A percentile compares a stretch with the other conserved stretches of the same genome.
phyloP scores from a whole-genome alignment of 108 stramenopile species.

The Pseudonitzschia pungens region DNA sequence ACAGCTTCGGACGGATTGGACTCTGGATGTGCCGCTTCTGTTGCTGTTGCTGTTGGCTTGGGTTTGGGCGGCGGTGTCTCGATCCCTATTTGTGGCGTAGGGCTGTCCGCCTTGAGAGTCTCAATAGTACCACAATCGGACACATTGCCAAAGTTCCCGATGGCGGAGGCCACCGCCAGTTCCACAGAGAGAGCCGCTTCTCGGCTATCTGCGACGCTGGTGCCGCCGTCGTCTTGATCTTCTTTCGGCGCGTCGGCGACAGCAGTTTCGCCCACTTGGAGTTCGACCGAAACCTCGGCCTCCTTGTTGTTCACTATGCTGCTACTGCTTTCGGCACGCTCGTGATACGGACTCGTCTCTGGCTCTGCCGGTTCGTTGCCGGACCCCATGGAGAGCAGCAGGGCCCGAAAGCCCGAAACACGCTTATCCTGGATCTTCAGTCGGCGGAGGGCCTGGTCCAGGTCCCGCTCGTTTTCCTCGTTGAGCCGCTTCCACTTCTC shows the following conservation, averaged over 20 bases:
- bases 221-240: no score
- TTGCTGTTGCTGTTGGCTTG: no score
- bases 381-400: slow-evolving; percentile 7
- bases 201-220: background rate
- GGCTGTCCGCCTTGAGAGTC: no score
- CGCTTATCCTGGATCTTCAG: slow-evolving; percentile 24
- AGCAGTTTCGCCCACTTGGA: background rate
- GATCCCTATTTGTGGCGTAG: no score
- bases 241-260: no score
- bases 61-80: no score
- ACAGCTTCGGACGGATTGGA: no score
- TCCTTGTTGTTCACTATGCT: no score
- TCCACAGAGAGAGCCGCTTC: background rate
- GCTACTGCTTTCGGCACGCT: no score
- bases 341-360: no score
- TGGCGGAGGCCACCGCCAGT: background rate
- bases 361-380: background rate
- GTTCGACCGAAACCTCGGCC: background rate
- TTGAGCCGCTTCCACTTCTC: background rate
- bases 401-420: slow-evolving; percentile 19
- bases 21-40: no score
- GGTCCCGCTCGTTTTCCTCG: background rate
- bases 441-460: slow-evolving; percentile 7
- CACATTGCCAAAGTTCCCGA: background rate
- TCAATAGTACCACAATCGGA: no score